phyloP scores from a whole-genome alignment of 768 basidiomycete species.

The Tulasnella sp. region DNA sequence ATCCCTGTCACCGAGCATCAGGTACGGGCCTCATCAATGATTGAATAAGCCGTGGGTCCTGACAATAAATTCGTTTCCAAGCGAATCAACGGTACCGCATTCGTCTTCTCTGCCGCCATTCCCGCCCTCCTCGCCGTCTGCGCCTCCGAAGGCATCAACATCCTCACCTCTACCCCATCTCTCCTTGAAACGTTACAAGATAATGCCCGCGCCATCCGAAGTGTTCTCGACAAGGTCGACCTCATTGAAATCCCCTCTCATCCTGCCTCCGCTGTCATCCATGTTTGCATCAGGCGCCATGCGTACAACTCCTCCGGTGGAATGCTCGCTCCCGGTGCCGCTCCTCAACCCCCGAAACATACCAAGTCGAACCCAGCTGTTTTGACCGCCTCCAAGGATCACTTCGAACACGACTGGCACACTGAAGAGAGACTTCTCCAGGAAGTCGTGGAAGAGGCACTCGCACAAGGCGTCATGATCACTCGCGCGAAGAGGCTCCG shows the following conservation, averaged over 20 bases:
- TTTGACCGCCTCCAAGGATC: conserved; percentile 44
- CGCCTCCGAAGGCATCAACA: conserved; percentile 79
- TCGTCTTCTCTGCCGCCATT: conserved; percentile 94
- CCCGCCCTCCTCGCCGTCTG: conserved; percentile 85
- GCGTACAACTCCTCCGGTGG: conserved; percentile 34
- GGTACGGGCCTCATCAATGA: conserved; percentile 39
- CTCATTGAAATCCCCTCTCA: conserved; percentile 82
- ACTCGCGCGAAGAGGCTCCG: conserved; percentile 78
- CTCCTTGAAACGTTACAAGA: conserved; percentile 73
- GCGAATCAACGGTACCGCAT: conserved; percentile 93
- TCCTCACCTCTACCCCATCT: conserved; percentile 69
- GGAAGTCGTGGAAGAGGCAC: conserved; percentile 85
- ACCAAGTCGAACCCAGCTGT: conserved; percentile 44
- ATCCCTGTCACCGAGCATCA: conserved; percentile 80
- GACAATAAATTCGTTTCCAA: conserved; percentile 36
- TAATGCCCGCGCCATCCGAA: conserved; percentile 73
- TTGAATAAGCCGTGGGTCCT: not conserved
- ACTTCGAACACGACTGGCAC: conserved; percentile 50
- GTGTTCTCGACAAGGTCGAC: conserved; percentile 74
- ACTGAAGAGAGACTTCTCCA: conserved; percentile 78
- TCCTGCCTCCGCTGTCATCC: conserved; percentile 80
- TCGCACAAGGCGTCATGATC: conserved; percentile 77
- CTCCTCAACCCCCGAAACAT: conserved; percentile 11
- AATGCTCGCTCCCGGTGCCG: conserved; percentile 34
- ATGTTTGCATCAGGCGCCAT: conserved; percentile 57